Base-by-base conservation (phyloP, 2,329 filamentous ascomycete species). In the Emmonsiellopsis sp. region DNA sequence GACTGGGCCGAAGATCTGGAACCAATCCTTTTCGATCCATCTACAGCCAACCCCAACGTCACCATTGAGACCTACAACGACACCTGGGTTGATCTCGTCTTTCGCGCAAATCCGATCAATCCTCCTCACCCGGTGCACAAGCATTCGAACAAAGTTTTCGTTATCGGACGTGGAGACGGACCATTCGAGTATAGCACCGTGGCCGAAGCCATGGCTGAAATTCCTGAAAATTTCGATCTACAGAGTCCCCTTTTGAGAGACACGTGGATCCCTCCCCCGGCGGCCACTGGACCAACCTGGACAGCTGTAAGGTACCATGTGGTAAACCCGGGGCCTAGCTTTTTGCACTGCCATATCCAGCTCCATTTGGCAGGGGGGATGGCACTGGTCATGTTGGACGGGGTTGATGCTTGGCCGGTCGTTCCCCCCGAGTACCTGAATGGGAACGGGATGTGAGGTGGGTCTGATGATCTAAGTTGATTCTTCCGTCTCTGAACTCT, bases 81-180 rank as follows among this genome's bases (percentile, higher is more conserved):
- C 57, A 71, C 74, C 2, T 82, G 79, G 79, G 68, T 83, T 7
- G 80, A 83, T 60, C 61, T 82, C n/a, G 69, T 83, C 56, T 70
- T 81, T 55, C 65, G 73, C 33, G 67, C 76, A 2, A 62, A 65
- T n/a, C 65, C 67, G 2, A 68, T 76, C 6, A 77, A 81, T 60
- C 79, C 76, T 4, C 70, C 77, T 8, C 82, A 85, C 55, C 78
- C 80, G 0, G 78, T 85, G 49, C 82, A 85, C 72, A 84, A 84
- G 69, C 82, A 85, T 65, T 76, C 77, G 46, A 80, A 77, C 60
- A 82, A 81, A 62, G 80, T 78, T 68, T 84, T 74, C 59, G 66
- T 76, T 17, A 73, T 85, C 36, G 82, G 82, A 1, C 54, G 66
- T 0, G 82, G 80, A 2, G 59, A 58, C 0, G 79, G 79, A 0